Base-by-base conservation (phyloP, 108 stramenopile species). In the Asterionellopsis glacialis region DNA sequence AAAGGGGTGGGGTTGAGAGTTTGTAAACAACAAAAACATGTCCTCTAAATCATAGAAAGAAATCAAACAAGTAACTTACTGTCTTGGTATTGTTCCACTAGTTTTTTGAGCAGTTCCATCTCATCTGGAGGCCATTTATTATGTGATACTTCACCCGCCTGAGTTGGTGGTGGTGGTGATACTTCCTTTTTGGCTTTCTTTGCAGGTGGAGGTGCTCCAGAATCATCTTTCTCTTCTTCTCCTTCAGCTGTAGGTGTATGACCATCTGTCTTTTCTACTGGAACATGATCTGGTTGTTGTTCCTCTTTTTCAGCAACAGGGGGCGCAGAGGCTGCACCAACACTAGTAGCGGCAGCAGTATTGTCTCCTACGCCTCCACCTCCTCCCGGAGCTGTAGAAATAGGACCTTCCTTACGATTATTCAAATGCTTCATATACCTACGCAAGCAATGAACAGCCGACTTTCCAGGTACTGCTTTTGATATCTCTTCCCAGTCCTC, bases 401-500 rank as follows among this genome's bases (percentile, higher is more conserved):
- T 25, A 39, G 51, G 43, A 13, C 43, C 39, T n/a, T 64, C 33
- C 10, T 43, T 48, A 1, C 21, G 47, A 49, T 0, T 71, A 21
- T 59, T 62, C 26, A 65, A 24, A 21, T 55, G 28, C 11, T 63
- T 38, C 63, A 73, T 65, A 48, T 70, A 63, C 25, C 77, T 58
- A 52, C 61, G 63, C 44, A 84, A 59, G 52, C 90, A 91, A 21
- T 91, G 81, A 21, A 91, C 80, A 38, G 90, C 72, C 18, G 74
- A 74, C 64, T 81, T 87, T 28, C 69, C 77, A n/a, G 82, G 68
- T 57, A 91, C 63, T 15, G 51, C 27, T 27, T 81, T 66, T 1
- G 85, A 68, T 28, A 91, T 85, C 45, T 69, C 75, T 50, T 83
- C 79, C 90, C 90, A 91, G 48, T 75, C 77, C 49, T 76, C 73